Base-by-base conservation (phyloP, 176 grass and related monocot species). In the Olyra latifolia region DNA sequence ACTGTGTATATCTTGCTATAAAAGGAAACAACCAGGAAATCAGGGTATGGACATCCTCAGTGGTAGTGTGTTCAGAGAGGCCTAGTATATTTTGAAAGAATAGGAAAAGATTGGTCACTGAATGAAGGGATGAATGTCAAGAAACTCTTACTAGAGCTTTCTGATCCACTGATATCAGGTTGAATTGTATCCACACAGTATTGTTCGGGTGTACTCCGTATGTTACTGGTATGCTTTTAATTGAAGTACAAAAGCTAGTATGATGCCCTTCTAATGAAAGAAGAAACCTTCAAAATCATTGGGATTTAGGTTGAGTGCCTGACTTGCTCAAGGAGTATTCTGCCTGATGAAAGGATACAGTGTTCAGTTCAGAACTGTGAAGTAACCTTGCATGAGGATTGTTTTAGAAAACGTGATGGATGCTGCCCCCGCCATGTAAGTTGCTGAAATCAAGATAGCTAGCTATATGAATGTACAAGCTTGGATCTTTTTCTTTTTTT, bases 381-480 rank as follows among this genome's bases (percentile, higher is more conserved):
- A 75, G 79, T 74, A 80, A 85, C 54, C 42, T 92, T 96, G 69
- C 90, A 96, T 71, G 74, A 79, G 74, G 77, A 42, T 76, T 96
- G 93, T 83, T 91, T 79, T 42, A 56, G 65, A 78, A 46, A 62
- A 59, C 59, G 41, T 56, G 66, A 80, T 86, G 90, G 90, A 78
- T 62, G 76, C 78, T 96, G 90, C 75, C 87, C 87, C 81, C 93
- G 86, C 60, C 93, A 92, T 78, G 93, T 92, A 88, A 88, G 85
- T 76, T 84, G 2, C 62, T 73, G 62, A 71, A 82, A 80, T 61
- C 66, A 76, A 74, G 65, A 17, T 49, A 58, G 49, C 30, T 62
- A 27, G 44, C n/a, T 54, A 83, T 66, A 56, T 78, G 52, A 66
- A 63, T 79, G 8, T 13, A 69, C 60, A 69, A 14, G 11, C 45